Conservation (phyloP, 2,329 filamentous ascomycete species). For the Penicillium sp. region DNA sequence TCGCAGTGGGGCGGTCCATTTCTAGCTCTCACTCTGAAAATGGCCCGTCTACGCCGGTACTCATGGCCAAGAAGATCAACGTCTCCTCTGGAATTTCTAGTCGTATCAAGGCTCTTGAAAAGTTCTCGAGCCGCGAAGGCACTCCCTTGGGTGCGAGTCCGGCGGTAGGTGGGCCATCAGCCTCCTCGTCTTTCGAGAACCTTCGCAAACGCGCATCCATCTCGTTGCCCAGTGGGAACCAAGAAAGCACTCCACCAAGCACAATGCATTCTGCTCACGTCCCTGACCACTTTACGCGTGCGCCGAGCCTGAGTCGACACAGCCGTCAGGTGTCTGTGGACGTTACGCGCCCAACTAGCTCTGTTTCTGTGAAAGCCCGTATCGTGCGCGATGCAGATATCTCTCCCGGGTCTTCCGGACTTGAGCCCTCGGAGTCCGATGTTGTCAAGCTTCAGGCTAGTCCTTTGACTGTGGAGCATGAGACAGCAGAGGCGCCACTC, state of each 20-base stretch:
- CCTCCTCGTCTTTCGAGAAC: slow-evolving; percentile 60
- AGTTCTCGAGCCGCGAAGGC: slow-evolving; percentile 59
- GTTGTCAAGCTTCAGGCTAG: slow-evolving; percentile 53
- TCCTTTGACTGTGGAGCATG: slow-evolving; percentile 64
- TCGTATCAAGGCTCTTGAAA: slow-evolving; percentile 89
- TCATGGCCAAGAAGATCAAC: slow-evolving; percentile 71
- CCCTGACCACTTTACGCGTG: slow-evolving; percentile 32
- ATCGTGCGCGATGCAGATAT: slow-evolving; percentile 66
- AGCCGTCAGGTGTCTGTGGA: slow-evolving; percentile 28
- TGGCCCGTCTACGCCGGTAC: slow-evolving; percentile 41
- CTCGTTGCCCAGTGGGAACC: slow-evolving; percentile 29
- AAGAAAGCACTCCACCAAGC: slow-evolving; percentile 25
- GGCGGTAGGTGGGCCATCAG: slow-evolving; percentile 52
- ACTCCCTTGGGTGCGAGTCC: slow-evolving; percentile 30
- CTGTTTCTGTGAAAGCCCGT: slow-evolving; percentile 82
- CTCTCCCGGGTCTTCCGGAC: slow-evolving; percentile 37
- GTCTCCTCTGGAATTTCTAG: slow-evolving; percentile 90
- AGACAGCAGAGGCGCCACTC: slow-evolving; percentile 47
- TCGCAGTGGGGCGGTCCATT: slow-evolving; percentile 39
- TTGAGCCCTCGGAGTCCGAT: slow-evolving; percentile 32
- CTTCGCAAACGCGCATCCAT: slow-evolving; percentile 46
- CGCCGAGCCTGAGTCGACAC: slow-evolving; percentile 33
- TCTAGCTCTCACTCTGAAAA: slow-evolving; percentile 39
- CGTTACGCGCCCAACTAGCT: slow-evolving; percentile 53
- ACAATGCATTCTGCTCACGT: slow-evolving; percentile 29